phyloP scores from a whole-genome alignment of 2,329 filamentous ascomycete species.

The Domatiomyces globalis region DNA sequence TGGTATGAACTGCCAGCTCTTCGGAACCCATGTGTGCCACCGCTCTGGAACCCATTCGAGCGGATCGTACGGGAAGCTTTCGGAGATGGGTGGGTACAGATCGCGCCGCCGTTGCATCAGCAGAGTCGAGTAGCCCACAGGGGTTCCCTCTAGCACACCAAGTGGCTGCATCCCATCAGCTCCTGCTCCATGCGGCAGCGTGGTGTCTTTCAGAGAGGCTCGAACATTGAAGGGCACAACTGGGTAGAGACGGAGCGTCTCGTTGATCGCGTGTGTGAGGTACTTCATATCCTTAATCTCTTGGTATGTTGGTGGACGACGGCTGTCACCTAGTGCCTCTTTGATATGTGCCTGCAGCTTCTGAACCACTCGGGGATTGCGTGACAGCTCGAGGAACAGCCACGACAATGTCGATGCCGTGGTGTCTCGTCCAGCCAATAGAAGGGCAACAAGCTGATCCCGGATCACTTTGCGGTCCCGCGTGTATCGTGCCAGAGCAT shows the following conservation, averaged over 20 bases:
- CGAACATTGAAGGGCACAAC: constrained; percentile 69
- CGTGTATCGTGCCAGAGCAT: constrained; percentile 70
- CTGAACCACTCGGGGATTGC: constrained; percentile 50
- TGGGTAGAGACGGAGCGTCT: constrained; percentile 65
- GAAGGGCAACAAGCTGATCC: constrained; percentile 68
- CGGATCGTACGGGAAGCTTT: constrained; percentile 27
- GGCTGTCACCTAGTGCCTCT: constrained; percentile 46
- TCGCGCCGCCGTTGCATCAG: constrained; percentile 38
- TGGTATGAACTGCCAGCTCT: constrained; percentile 41
- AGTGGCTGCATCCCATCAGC: constrained; percentile 32
- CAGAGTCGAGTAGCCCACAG: constrained; percentile 38
- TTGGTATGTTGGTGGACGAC: constrained; percentile 47
- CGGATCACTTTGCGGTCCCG: constrained; percentile 51
- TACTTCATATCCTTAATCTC: constrained; percentile 83
- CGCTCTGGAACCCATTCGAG: constrained; percentile 36
- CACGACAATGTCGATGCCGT: constrained; percentile 71
- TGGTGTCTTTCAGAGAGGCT: constrained; percentile 56
- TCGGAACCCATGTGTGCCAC: constrained; percentile 39
- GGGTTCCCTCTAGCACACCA: constrained; percentile 34
- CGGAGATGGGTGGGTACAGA: constrained; percentile 32
- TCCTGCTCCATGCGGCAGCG: constrained; percentile 52
- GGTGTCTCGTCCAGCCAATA: constrained; percentile 72
- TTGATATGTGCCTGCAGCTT: constrained; percentile 63
- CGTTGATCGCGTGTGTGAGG: constrained; percentile 55
- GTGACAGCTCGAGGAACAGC: constrained; percentile 67